Conservation (phyloP, 805 yeast genomes). For the Candida ficus region DNA sequence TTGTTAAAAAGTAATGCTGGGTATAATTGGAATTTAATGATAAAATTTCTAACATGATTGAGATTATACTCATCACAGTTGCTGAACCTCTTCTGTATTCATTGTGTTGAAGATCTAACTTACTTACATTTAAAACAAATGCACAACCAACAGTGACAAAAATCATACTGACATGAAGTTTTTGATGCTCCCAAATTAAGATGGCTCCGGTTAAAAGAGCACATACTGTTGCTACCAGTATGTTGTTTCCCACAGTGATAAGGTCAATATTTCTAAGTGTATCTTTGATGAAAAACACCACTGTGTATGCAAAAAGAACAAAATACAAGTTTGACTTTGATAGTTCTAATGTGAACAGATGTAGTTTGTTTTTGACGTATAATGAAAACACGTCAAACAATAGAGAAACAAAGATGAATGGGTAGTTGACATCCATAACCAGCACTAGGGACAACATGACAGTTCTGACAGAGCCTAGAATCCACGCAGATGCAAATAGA, state of each 20-base stretch:
- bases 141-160: constrained; percentile 24
- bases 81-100: constrained; percentile 16
- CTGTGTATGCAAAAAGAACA: constrained; percentile 5
- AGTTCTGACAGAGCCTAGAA: constrained; percentile 22
- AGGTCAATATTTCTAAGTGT: constrained; percentile 15
- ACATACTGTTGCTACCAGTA: constrained; percentile 1
- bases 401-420: constrained; percentile 9
- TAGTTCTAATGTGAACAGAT: constrained; percentile 1
- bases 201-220: not conserved
- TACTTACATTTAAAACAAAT: constrained; percentile 16
- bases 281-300: constrained; percentile 5
- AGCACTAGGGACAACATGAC: constrained; percentile 18
- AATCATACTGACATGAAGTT: constrained; percentile 21
- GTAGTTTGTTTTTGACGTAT: constrained; percentile 3
- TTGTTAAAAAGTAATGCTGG: constrained; percentile 7
- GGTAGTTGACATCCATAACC: constrained; percentile 13
- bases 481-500: constrained; percentile 10
- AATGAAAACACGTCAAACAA: constrained; percentile 12
- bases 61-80: constrained; percentile 25
- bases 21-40: constrained; percentile 26
- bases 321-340: constrained; percentile 6
- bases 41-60: constrained; percentile 30
- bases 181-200: constrained; percentile 2
- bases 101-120: constrained; percentile 10
- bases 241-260: not conserved